Percentiles rank a stretch among this genome's conserved stretches.
Evolutionary conservation across 2,329 filamentous ascomycete genomes (phyloP).

Genomic region (Curvularia verruculosa): DNA sequence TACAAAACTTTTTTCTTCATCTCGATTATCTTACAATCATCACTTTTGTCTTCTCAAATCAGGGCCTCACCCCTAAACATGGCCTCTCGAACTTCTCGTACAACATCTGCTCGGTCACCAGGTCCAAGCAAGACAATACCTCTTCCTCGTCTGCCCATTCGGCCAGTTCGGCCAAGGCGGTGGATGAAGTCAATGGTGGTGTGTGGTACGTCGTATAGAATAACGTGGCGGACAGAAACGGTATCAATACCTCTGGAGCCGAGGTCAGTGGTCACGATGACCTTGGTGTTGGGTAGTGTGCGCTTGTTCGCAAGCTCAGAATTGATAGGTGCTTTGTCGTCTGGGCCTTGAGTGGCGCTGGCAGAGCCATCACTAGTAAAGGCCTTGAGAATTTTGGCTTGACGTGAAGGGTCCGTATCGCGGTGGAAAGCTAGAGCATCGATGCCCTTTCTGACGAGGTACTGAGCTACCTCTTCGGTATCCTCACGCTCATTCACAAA

Average conservation of each 20-base stretch:
- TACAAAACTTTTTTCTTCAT: background rate
- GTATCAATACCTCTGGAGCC: constrained; percentile 95
- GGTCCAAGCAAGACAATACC: constrained; percentile 91
- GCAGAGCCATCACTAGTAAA: constrained; percentile 59
- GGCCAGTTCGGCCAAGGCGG: constrained; percentile 85
- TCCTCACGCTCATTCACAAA: constrained; percentile 97
- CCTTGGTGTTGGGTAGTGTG: constrained; percentile 77
- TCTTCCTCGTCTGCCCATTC: constrained; percentile 88
- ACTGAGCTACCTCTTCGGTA: constrained; percentile 79
- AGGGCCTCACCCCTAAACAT: constrained; percentile 60
- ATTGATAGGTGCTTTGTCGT: background rate
- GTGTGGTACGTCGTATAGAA: constrained; percentile 96
- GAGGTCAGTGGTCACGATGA: constrained; percentile 92
- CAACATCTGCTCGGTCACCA: constrained; percentile 86
- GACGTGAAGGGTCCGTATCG: constrained; percentile 78
- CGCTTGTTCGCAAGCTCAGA: constrained; percentile 37
- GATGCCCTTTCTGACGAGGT: constrained; percentile 82
- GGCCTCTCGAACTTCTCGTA: constrained; percentile 85
- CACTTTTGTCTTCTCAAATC: constrained; percentile 41
- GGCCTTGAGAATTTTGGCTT: constrained; percentile 74
- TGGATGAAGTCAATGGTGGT: constrained; percentile 99
- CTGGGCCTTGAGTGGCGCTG: background rate
- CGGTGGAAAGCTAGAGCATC: constrained; percentile 84
- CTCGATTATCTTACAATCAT: background rate
- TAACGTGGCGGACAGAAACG: constrained; percentile 84